Percentiles rank a stretch among this genome's conserved stretches.
phyloP scores from a whole-genome alignment of 2,329 filamentous ascomycete genomes.

The Fusarium virguliforme region DNA sequence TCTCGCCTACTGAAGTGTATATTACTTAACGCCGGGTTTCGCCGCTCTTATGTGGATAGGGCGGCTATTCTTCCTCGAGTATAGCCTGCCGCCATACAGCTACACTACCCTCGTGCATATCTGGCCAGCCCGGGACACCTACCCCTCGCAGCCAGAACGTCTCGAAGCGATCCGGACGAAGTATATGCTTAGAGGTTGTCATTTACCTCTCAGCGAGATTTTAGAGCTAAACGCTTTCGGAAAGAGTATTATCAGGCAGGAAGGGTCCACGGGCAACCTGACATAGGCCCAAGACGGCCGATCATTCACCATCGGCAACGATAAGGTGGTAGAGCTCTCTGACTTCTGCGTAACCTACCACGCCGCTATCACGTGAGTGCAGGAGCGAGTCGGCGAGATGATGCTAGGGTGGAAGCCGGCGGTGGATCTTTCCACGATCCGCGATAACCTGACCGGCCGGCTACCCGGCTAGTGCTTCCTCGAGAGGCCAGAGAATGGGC shows the following conservation, averaged over 20 bases:
- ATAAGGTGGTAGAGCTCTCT: too few relatives aligned
- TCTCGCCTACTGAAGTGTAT: background rate
- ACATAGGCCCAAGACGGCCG: slow-evolving; percentile 10
- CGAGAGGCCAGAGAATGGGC: slow-evolving; percentile 12
- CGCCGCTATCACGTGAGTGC: too few relatives aligned
- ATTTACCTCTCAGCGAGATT: slow-evolving; percentile 16
- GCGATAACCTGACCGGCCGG: slow-evolving; percentile 12
- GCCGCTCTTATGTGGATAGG: background rate
- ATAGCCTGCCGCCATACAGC: slow-evolving; percentile 1
- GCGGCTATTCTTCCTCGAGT: background rate
- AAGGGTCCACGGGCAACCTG: slow-evolving; percentile 15
- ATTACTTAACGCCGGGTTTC: background rate
- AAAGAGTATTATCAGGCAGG: slow-evolving; percentile 8
- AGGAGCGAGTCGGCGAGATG: background rate
- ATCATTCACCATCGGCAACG: background rate
- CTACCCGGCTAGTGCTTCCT: slow-evolving; percentile 7
- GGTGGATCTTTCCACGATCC: slow-evolving; percentile 5
- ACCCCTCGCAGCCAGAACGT: slow-evolving; percentile 6
- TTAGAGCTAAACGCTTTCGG: slow-evolving; percentile 16
- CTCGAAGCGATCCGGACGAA: slow-evolving; percentile 11
- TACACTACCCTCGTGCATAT: slow-evolving; percentile 5
- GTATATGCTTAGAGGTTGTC: slow-evolving; percentile 8
- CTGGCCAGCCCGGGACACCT: slow-evolving; percentile 1
- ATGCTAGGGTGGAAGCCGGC: slow-evolving; percentile 4
- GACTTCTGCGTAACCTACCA: too few relatives aligned